Evolutionary conservation across 495 filamentous ascomycete species (phyloP).

Genomic region (Penicillium chermesinum): DNA sequence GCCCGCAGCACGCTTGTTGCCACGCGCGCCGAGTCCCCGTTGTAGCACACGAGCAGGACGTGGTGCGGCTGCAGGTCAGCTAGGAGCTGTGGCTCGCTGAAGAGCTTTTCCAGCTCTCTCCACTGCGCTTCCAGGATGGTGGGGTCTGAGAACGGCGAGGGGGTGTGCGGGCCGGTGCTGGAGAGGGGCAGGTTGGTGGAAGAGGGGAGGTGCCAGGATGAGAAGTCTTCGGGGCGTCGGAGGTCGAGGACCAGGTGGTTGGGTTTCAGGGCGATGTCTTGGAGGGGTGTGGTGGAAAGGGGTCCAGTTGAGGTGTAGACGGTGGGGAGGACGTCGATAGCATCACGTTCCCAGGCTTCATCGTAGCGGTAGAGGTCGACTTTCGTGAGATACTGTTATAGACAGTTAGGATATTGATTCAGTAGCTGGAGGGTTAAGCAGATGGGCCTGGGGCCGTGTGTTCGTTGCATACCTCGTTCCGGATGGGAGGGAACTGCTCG

Average conservation of each 20-base stretch:
- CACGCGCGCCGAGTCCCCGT: constrained; percentile 49
- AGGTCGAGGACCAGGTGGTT: constrained; percentile 39
- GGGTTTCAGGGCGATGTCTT: constrained; percentile 21
- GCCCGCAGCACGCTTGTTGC: constrained; percentile 50
- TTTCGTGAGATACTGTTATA: constrained; percentile 38
- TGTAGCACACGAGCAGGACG: constrained; percentile 48
- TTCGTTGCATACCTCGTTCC: constrained; percentile 53
- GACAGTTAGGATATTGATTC: no score
- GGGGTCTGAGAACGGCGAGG: constrained; percentile 43
- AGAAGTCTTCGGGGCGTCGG: constrained; percentile 34
- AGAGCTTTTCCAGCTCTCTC: constrained; percentile 39
- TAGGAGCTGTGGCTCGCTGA: constrained; percentile 22
- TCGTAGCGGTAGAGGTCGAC: constrained; percentile 53
- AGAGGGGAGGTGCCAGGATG: constrained; percentile 39
- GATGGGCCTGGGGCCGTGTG: no score
- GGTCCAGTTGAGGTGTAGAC: constrained; percentile 27
- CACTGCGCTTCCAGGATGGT: constrained; percentile 41
- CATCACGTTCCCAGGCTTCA: constrained; percentile 46
- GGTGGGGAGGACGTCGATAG: constrained; percentile 33
- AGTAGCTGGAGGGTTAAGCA: no score
- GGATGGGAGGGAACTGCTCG: constrained; percentile 49
- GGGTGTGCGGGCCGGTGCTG: constrained; percentile 24
- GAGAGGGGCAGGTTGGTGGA: constrained; percentile 41
- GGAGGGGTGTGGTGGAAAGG: constrained; percentile 19
- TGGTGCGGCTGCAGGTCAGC: constrained; percentile 24